These are phyloP conservation scores for Scenedesmus sp. DNA, from an alignment of 163 green algal species.

Conservation along the genomic window DNA sequence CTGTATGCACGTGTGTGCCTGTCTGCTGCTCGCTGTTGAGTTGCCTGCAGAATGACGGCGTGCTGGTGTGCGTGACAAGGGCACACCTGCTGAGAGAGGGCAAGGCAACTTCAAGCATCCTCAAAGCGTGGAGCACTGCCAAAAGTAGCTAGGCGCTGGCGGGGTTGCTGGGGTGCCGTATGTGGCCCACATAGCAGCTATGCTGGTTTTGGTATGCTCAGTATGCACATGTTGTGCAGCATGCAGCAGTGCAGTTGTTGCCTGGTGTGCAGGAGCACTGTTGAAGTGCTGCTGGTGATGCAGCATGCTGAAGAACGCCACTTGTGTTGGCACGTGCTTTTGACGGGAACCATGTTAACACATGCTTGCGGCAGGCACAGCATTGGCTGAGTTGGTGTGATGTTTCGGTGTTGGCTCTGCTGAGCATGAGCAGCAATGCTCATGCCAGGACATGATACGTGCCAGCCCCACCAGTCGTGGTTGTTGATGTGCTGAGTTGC, in stretches of 20 bases:
- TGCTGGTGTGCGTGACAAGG: neutral
- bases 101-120: neutral
- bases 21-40: neutral
- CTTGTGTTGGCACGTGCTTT: neutral
- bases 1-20: neutral
- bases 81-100: neutral
- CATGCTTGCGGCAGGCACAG: neutral
- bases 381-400: no score
- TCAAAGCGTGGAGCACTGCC: neutral
- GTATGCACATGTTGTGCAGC: no score
- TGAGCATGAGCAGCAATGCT: neutral
- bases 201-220: neutral
- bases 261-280: neutral
- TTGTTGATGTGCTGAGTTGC: neutral
- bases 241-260: neutral
- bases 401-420: no score
- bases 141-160: neutral
- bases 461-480: neutral
- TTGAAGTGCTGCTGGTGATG: neutral
- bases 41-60: neutral
- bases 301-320: neutral
- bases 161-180: neutral
- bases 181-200: no score
- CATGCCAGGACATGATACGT: neutral
- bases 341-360: no score